Base-by-base conservation (phyloP, 1,284 basidiomycete genomes). In the Violaceomyces palustris region DNA sequence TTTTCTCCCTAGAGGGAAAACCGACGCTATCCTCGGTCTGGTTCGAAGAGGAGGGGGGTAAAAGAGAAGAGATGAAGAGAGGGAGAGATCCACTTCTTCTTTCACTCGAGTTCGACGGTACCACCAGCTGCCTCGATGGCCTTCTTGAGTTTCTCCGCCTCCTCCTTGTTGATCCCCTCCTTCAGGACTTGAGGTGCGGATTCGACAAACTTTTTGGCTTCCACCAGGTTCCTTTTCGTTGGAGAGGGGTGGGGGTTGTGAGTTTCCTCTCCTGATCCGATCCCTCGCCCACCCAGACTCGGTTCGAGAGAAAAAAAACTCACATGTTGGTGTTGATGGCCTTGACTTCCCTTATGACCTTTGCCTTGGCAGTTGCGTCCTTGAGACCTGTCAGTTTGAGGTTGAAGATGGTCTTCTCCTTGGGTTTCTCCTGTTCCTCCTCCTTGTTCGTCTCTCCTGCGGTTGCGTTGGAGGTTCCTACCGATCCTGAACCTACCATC, bases 171-270 rank as follows among this genome's bases (percentile, higher is more conserved):
- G 50, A 94, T 74, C 73, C 90, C 90, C 78, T 98, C 94, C 79
- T 98, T 99, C 69, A 99, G 79, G 4, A 86, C 78, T 77, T 97
- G 87, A 25, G 94, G 94, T 62, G 90, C 78, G 21, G 88, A 90
- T 77, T 99, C 94, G 49, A 98, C 94, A 69, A 98, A 96, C 78
- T 96, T 98, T 82, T 99, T 99, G 27, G 94, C 94, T 91, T 73
- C 70, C 24, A 73, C 70, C 21, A 73, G 48, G 61, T 73, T 73
- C 63, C 54, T 64, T 49, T 36, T 6, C 19, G 28, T 38, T 22
- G 32, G 32, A 15, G 22, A n/a, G n/a, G n/a, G n/a, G n/a, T n/a
- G n/a, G n/a, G n/a, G n/a, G n/a, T n/a, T n/a, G n/a, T n/a, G n/a
- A n/a, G n/a, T n/a, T n/a, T n/a, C n/a, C n/a, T n/a, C n/a, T n/a